phyloP scores from a whole-genome alignment of 1,284 basidiomycete species.

The Moniliella sp. region DNA sequence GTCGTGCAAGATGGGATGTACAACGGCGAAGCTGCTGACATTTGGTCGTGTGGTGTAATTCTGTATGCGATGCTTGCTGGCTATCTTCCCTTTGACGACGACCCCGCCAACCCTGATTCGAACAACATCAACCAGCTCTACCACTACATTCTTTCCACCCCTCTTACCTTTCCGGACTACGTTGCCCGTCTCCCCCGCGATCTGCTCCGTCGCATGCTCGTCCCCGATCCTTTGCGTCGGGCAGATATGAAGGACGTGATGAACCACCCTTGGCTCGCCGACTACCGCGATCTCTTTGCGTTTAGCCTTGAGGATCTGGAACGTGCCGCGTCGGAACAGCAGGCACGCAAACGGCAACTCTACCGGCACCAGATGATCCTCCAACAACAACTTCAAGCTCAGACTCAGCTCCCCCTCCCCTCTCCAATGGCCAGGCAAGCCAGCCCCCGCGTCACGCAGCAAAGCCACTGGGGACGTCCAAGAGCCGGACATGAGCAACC shows the following conservation, averaged over 20 bases:
- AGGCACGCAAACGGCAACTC: conserved; percentile 28
- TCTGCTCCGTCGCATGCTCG: conserved; percentile 26
- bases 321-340: conserved; percentile 29
- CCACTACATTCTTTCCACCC: conserved; percentile 66
- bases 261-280: conserved; percentile 29
- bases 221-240: conserved; percentile 24
- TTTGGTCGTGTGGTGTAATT: conserved; percentile 98
- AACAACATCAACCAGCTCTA: conserved; percentile 99
- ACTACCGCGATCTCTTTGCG: conserved; percentile 30
- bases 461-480: too few species aligned
- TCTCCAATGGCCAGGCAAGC: too few species aligned
- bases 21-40: conserved; percentile 91
- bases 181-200: conserved; percentile 27
- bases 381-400: conserved; percentile 26
- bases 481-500: too few species aligned
- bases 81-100: conserved; percentile 97
- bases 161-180: conserved; percentile 31
- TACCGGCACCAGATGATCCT: conserved; percentile 32
- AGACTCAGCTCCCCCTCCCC: too few species aligned
- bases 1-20: conserved; percentile 94
- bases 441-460: too few species aligned
- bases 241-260: conserved; percentile 27
- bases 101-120: conserved; percentile 90
- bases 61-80: conserved; percentile 97
- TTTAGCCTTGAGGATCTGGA: conserved; percentile 32